These are phyloP conservation scores for Graphiopsis chlorocephala DNA, from an alignment of 2,329 filamentous ascomycete genomes.

Conservation along the genomic window DNA sequence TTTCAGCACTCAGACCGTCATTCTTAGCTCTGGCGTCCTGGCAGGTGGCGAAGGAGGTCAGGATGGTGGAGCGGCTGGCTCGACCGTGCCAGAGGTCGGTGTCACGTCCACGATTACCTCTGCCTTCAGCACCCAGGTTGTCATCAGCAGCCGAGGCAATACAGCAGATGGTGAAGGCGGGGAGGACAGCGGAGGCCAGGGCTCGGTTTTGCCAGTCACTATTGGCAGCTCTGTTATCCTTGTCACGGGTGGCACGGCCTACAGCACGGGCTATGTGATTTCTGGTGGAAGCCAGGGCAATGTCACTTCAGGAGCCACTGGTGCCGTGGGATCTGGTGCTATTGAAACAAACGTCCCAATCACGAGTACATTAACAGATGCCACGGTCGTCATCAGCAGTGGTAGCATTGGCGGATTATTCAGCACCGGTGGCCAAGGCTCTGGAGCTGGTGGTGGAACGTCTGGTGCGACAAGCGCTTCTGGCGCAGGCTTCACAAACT, in stretches of 20 bases:
- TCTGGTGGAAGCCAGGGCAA: conserved; percentile 1
- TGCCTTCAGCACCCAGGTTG: not conserved
- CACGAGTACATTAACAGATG: not conserved
- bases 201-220: not conserved
- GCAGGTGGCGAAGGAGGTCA: conserved; percentile 16
- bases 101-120: not conserved
- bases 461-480: not conserved
- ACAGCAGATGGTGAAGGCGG: not conserved
- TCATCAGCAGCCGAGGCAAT: not conserved
- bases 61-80: conserved; percentile 16
- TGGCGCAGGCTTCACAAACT: conserved; percentile 2
- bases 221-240: conserved; percentile 17
- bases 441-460: not conserved
- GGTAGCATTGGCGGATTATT: conserved; percentile 20
- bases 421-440: conserved; percentile 18
- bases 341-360: not conserved
- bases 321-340: conserved; percentile 21
- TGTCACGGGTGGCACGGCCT: conserved; percentile 24
- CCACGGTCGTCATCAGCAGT: not conserved
- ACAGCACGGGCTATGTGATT: conserved; percentile 18
- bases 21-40: conserved; percentile 18
- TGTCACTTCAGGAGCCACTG: conserved; percentile 14
- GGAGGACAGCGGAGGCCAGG: not conserved
- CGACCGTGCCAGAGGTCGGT: conserved; percentile 8
- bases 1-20: conserved; percentile 22